These are phyloP conservation scores for Moricandia arvensis DNA, from an alignment of 345 rosid species.

Conservation along the genomic window DNA sequence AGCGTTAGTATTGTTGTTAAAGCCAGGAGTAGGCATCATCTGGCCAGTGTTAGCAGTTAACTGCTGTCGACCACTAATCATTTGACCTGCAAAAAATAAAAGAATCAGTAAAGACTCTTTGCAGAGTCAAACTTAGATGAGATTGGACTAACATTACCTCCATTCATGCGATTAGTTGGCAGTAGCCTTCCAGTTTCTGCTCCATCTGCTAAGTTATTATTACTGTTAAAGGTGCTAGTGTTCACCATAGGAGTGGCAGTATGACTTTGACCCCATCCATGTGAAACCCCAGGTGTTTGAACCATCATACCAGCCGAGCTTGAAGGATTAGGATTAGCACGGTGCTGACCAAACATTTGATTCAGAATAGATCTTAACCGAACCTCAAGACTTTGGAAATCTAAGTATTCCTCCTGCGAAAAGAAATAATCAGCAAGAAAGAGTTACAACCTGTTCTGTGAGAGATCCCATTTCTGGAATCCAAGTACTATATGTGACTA, in stretches of 20 bases:
- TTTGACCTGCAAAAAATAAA: conserved; percentile 48
- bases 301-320: conserved; percentile 60
- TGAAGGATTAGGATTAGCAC: conserved; percentile 51
- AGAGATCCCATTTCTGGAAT: neutral
- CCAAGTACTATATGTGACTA: neutral
- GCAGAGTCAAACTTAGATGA: conserved; percentile 19
- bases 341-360: conserved; percentile 45
- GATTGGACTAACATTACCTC: conserved; percentile 34
- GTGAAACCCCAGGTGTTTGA: conserved; percentile 79
- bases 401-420: conserved; percentile 77
- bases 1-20: conserved; percentile 40
- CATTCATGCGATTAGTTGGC: conserved; percentile 52
- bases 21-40: conserved; percentile 96
- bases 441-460: neutral
- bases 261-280: conserved; percentile 52
- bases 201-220: conserved; percentile 50
- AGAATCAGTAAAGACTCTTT: neutral
- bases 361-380: conserved; percentile 53
- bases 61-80: conserved; percentile 69
- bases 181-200: conserved; percentile 54
- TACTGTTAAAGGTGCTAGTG: conserved; percentile 42
- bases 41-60: conserved; percentile 66
- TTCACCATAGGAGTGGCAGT: conserved; percentile 58
- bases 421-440: conserved; percentile 1
- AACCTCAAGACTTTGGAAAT: conserved; percentile 56